Percentiles rank a stretch among this genome's conserved stretches.
These are phyloP conservation scores for Pistacia integerrima DNA, from an alignment of 345 rosid species.

Conservation along the genomic window DNA sequence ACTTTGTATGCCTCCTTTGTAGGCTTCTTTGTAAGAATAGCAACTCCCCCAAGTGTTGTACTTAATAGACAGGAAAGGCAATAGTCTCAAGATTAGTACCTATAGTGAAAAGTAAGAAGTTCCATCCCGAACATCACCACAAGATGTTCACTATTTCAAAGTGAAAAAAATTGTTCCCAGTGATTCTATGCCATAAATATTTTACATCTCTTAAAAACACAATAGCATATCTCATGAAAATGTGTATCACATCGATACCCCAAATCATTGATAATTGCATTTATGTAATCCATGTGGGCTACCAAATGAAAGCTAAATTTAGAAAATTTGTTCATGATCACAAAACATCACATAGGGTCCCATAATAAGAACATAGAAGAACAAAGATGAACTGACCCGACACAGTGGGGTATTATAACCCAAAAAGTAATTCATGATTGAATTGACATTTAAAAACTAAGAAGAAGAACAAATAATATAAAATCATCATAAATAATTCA, in stretches of 20 bases:
- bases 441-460: neutral
- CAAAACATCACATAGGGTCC: slow-evolving; percentile 37
- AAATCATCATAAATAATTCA: neutral
- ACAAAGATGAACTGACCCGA: neutral
- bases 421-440: neutral
- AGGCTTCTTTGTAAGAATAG: too few relatives aligned
- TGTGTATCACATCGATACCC: neutral
- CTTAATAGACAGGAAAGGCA: slow-evolving; percentile 1
- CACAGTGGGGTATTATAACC: neutral
- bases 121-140: neutral
- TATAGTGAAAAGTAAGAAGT: neutral
- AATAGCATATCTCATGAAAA: neutral
- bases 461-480: neutral
- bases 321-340: neutral
- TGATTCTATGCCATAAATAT: neutral
- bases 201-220: neutral
- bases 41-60: neutral
- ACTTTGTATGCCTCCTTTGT: too few relatives aligned
- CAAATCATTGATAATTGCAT: too few relatives aligned
- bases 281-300: too few relatives aligned
- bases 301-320: too few relatives aligned
- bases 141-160: neutral
- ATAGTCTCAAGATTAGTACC: neutral
- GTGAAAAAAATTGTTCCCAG: neutral
- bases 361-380: neutral